phyloP scores from a whole-genome alignment of 2,329 filamentous ascomycete species.

The Talaromyces pinophilus region DNA sequence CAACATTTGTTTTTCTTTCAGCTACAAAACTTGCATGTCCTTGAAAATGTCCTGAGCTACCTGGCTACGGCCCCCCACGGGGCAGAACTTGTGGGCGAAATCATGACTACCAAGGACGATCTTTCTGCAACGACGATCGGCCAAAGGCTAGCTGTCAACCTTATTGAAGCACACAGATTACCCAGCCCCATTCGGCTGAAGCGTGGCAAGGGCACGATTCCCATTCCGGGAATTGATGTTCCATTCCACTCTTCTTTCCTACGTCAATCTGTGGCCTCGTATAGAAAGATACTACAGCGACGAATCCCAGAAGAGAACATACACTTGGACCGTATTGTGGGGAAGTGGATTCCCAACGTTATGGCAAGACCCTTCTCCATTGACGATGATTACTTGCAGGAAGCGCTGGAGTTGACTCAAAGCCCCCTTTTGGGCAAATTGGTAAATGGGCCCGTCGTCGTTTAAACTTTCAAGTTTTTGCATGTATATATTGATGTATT shows the following conservation, averaged over 20 bases:
- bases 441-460: slow-evolving; percentile 41
- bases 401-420: slow-evolving; percentile 93
- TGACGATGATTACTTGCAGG: slow-evolving; percentile 98
- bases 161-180: background rate
- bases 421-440: slow-evolving; percentile 56
- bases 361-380: slow-evolving; percentile 93
- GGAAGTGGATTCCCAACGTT: slow-evolving; percentile 99
- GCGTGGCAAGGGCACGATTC: slow-evolving; percentile 94
- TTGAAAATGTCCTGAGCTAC: slow-evolving; percentile 3
- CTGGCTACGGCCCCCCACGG: background rate
- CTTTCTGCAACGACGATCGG: background rate
- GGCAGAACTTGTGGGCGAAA: background rate
- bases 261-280: slow-evolving; percentile 95
- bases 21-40: slow-evolving; percentile 10
- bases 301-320: slow-evolving; percentile 99
- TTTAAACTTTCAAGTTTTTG: background rate
- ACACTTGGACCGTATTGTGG: slow-evolving; percentile 91
- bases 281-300: slow-evolving; percentile 96
- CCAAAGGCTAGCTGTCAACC: background rate
- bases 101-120: slow-evolving; percentile 13
- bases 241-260: slow-evolving; percentile 99
- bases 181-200: slow-evolving; percentile 64
- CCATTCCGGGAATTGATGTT: slow-evolving; percentile 87
- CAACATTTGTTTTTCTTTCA: background rate
- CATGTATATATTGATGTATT: background rate